Base-by-base conservation (phyloP, 73 alveolate species). In the Paramecium tetraurelia region DNA sequence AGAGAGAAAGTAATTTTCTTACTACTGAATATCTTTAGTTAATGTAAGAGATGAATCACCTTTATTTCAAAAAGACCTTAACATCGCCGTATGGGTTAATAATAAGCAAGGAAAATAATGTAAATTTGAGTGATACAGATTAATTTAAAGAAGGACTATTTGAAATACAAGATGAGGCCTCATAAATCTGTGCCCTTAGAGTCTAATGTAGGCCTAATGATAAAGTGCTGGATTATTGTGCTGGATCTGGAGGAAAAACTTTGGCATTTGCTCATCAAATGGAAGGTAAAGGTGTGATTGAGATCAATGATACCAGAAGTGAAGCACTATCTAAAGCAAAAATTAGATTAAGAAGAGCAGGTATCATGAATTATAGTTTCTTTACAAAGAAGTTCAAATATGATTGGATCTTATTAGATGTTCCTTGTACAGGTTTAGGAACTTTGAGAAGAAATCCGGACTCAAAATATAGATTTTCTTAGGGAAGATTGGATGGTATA, bases 391-490 rank as follows among this genome's bases (percentile, higher is more conserved):
- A 50, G 77, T 70, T 58, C 48, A 96, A 96, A 87, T 95, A 95
- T 85, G 96, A 96, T 93, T 96, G 98, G 98, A 95, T 96, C 5
- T 58, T 96, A 63, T 89, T 93, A 1, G 98, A 96, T 93, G 98
- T 96, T 16, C 98, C 98, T 11, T 96, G 98, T 69, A 86, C 97
- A 43, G 97, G 97, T 9, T 71, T 96, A 22, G 98, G 98, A 35
- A 94, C 95, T 3, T 70, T 96, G 59, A 93, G 98, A 93, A 94
- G 98, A 86, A 95, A 96, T 58, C 98, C 98, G 58, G 98, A 96
- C 90, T 27, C 95, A 70, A 96, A 95, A 87, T 96, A 96, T 96
- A 93, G 95, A 86, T 93, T 96, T 89, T 87, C 94, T 41, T 58
- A 68, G 27, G 95, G 92, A 24, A 83, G 92, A 84, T 85, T 96